Evolutionary conservation across 2,329 filamentous ascomycete genomes (phyloP).

Genomic region (Trichoderma atrobrunneum): DNA sequence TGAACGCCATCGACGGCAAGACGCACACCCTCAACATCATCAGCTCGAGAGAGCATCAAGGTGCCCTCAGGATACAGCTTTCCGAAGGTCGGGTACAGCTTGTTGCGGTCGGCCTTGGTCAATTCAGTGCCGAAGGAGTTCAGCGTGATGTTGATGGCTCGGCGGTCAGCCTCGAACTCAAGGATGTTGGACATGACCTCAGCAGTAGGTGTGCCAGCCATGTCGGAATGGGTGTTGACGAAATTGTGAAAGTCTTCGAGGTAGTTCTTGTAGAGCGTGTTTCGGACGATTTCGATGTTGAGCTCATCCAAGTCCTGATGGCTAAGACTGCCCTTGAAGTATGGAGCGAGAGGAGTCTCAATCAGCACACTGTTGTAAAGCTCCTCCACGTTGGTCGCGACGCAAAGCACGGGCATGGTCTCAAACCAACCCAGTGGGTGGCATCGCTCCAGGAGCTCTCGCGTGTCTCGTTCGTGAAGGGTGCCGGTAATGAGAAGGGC

Average conservation of each 20-base stretch:
- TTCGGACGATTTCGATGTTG: constrained; percentile 98
- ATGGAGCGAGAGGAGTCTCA: constrained; percentile 91
- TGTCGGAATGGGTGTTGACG: constrained; percentile 83
- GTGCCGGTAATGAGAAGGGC: constrained; percentile 97
- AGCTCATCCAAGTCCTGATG: constrained; percentile 97
- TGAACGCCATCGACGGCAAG: constrained; percentile 88
- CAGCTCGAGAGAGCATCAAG: constrained; percentile 88
- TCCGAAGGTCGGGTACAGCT: constrained; percentile 91
- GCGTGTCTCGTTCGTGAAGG: constrained; percentile 93
- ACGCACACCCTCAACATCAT: constrained; percentile 90
- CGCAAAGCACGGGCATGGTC: constrained; percentile 96
- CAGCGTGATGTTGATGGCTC: constrained; percentile 97
- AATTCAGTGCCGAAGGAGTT: constrained; percentile 98
- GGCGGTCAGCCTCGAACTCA: constrained; percentile 92
- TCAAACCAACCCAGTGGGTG: constrained; percentile 98
- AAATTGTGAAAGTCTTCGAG: constrained; percentile 96
- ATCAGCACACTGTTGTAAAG: constrained; percentile 97
- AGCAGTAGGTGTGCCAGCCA: constrained; percentile 82
- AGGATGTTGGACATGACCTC: constrained; percentile 96
- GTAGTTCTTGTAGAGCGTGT: constrained; percentile 99
- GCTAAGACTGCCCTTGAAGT: constrained; percentile 95
- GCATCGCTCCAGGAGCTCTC: constrained; percentile 91
- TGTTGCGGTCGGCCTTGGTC: constrained; percentile 88
- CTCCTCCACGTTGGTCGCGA: constrained; percentile 97
- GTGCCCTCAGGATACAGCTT: constrained; percentile 91